A percentile compares a stretch with the other conserved stretches of the same genome.
These are phyloP conservation scores for Phytophthora kernoviae DNA, from an alignment of 352 stramenopile genomes.

Conservation along the genomic window DNA sequence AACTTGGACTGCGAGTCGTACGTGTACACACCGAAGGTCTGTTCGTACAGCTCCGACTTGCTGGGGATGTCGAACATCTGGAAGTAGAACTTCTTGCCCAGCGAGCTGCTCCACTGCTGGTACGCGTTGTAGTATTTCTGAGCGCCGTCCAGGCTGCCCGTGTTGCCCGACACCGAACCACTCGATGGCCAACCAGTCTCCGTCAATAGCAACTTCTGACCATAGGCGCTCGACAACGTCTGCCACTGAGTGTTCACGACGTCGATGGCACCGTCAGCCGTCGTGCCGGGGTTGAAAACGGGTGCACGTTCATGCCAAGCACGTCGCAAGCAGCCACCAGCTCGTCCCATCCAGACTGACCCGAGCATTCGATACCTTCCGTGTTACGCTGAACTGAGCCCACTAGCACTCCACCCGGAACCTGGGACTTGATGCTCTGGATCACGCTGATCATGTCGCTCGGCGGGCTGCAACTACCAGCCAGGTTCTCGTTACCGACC, in stretches of 20 bases:
- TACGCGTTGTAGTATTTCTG: constrained; percentile 62
- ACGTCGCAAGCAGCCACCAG: constrained; percentile 49
- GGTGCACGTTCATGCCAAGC: constrained; percentile 62
- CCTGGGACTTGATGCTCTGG: constrained; percentile 47
- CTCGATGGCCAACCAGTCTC: constrained; percentile 60
- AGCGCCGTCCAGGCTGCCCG: constrained; percentile 36
- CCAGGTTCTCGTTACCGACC: constrained; percentile 76
- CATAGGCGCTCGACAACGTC: constrained; percentile 45
- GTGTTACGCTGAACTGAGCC: constrained; percentile 74
- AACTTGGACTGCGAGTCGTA: constrained; percentile 62
- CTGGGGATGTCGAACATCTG: constrained; percentile 75
- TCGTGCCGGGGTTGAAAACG: constrained; percentile 57
- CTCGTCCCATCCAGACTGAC: constrained; percentile 40
- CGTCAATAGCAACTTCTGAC: constrained; percentile 57
- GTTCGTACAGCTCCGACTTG: constrained; percentile 48
- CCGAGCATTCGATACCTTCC: constrained; percentile 45
- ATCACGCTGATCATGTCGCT: constrained; percentile 57
- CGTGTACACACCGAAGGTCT: constrained; percentile 56
- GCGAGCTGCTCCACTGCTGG: constrained; percentile 55
- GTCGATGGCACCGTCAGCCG: constrained; percentile 41
- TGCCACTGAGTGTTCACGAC: constrained; percentile 59
- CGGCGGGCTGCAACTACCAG: constrained; percentile 28
- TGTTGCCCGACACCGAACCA: constrained; percentile 41
- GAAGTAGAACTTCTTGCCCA: constrained; percentile 77
- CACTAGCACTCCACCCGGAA: constrained; percentile 52